Base-by-base conservation (phyloP, 371 early-diverging fungal species). In the Zychaea mexicana region DNA sequence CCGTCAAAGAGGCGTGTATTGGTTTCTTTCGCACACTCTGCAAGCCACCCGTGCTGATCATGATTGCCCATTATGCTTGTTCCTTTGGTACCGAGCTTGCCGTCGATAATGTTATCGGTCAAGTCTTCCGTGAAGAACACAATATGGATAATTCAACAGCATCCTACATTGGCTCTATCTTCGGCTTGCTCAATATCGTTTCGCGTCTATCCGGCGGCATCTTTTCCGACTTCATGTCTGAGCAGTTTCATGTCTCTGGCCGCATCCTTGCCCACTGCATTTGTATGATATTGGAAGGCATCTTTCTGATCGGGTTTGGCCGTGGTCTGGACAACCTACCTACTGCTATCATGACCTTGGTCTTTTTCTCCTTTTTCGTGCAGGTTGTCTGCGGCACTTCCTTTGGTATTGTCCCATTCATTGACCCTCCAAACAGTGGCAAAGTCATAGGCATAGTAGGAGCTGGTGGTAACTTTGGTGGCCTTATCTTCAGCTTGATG, bases 1-100 rank as follows among this genome's bases (percentile, higher is more conserved):
- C 53, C 4, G 8, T 26, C 3, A 22, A 22, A 2, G 57, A 49
- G 9, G 28, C 54, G 0, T n/a, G 64, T 1, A 8, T 31, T 5
- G 39, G 47, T 0, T 63, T 63, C 42, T 15, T 47, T 19, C 55
- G 27, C 3, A 60, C 56, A 1, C 49, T 66, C 19, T 24, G 36
- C 31, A 45, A 56, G 36, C 81, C 79, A 7, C 36, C 68, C 8
- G 82, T 83, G 1, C 58, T 84, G n/a, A 74, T 86, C 33, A 66
- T 85, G 21, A 74, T 79, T 66, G 22, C 79, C 28, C 76, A 74
- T 53, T 88, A 88, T 61, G 86, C 86, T n/a, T 86, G 85, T 66
- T 79, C 75, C n/a, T 89, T 89, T 67, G 89, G 89, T 6, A 70
- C 83, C 19, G 89, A 89, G 65, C 71, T 88, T 38, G 74, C 85